Evolutionary conservation across 345 rosid genomes (phyloP).

Genomic region (Populus nigra): DNA sequence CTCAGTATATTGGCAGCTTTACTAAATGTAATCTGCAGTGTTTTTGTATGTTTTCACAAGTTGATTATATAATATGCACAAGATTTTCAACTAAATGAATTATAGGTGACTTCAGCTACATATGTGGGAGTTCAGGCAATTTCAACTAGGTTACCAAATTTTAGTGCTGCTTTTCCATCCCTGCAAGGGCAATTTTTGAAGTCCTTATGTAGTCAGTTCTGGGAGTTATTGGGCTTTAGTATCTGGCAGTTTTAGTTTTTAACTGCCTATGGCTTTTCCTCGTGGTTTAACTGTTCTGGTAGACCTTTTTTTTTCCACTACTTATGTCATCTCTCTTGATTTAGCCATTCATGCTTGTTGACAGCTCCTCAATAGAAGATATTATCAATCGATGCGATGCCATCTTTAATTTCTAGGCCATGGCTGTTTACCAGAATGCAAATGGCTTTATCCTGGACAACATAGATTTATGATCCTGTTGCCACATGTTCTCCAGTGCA

Average conservation of each 20-base stretch:
- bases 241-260: neutral
- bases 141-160: neutral
- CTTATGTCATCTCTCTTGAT: neutral
- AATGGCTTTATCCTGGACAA: neutral
- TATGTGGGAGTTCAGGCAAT: neutral
- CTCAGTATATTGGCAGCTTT: neutral
- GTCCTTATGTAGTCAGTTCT: neutral
- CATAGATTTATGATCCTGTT: neutral
- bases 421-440: neutral
- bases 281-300: neutral
- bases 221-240: neutral
- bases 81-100: neutral
- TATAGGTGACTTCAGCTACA: neutral
- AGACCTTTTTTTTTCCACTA: neutral
- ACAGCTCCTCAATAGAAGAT: neutral
- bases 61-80: neutral
- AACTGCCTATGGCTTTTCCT: neutral
- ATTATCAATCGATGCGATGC: neutral
- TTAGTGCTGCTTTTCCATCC: neutral
- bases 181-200: conserved; percentile 1
- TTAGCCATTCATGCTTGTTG: neutral
- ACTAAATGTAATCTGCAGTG: neutral
- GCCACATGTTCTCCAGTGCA: neutral
- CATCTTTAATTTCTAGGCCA: neutral
- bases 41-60: neutral